Conservation (phyloP, 106 monocot species). For the Posidonia australis region DNA sequence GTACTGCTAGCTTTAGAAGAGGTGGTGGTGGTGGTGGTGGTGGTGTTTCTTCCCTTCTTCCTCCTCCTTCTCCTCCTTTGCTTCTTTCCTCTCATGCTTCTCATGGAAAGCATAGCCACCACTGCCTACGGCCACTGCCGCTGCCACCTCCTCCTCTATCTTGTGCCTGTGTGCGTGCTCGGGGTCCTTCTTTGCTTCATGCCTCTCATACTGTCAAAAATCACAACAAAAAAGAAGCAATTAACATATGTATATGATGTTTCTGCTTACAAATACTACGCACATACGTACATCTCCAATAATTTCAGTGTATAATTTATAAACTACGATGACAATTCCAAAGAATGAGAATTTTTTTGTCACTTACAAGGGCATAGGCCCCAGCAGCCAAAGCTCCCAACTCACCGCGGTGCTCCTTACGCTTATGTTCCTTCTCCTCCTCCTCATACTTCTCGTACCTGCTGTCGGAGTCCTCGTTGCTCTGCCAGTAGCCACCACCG, state of each 20-base stretch:
- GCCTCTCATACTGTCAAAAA: constrained; percentile 58
- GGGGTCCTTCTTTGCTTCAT: constrained; percentile 55
- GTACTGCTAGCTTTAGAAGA: constrained; percentile 4
- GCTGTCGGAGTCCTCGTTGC: no score
- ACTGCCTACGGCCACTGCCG: constrained; percentile 23
- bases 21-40: constrained; percentile 9
- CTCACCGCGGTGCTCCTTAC: constrained; percentile 43
- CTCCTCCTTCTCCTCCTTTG: constrained; percentile 44
- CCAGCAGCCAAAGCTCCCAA: constrained; percentile 39
- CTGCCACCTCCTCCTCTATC: constrained; percentile 62
- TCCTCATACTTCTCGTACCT: no score
- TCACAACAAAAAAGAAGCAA: neutral
- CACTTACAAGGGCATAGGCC: no score
- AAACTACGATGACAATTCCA: no score
- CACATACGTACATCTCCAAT: neutral
- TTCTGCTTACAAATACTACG: neutral
- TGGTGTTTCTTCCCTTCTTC: constrained; percentile 18
- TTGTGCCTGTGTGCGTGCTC: constrained; percentile 68
- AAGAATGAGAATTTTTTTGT: no score
- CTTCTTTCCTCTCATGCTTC: constrained; percentile 58
- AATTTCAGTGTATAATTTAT: neutral
- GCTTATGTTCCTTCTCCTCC: constrained; percentile 52
- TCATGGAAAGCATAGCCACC: constrained; percentile 67
- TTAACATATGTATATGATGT: neutral
- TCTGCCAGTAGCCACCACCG: no score